Evolutionary conservation across 2,329 filamentous ascomycete genomes (phyloP), one percentile per base, ranked within the genome.

Genomic region (Trichoderma pleuroti): DNA sequence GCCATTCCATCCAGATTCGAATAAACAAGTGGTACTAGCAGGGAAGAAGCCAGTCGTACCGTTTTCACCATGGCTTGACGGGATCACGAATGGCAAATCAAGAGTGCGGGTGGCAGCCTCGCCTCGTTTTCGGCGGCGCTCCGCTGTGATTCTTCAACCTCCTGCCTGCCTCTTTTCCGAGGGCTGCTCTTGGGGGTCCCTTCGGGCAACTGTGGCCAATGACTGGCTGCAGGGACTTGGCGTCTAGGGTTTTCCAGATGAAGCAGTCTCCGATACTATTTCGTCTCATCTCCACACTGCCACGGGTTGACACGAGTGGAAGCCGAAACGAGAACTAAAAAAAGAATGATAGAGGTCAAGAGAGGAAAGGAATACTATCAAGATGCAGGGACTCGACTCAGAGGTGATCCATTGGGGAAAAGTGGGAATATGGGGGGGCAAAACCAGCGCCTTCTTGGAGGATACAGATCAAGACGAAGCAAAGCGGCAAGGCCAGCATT

Each of bases 1-100:
- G 49, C 60, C 49, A 65, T 70, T 39, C 14, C 14, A 39, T 60
- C 66, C 66, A 59, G 26, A 68, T 68, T 4, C 11, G 66, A 61
- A 49, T 39, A 61, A 26, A 36, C 9, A 30, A 32, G 14, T 21
- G 36, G 28, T 21, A 14, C 56, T 52, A 66, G 32, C 28, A 28
- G 11, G 54, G 39, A 36, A 52, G 56, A 52, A 68, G 28, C 21
- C 26, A 49, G 21, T 5, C 54, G 18, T 60, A 57, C 18, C 46
- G 32, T 49, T 49, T 49, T 21, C 42, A 49, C 42, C 11, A 49
- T 21, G 42, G 42, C 39, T 36, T 68, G 28, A 39, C 54, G 34
- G 30, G 28, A 56, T 66, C 32, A 32, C 42, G 32, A 24, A 66
- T n/a, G 49, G 46, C 46, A 39, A n/a, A 28, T 32, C 65, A 68